phyloP scores from a whole-genome alignment of 768 basidiomycete species.

The Kwoniella dejecticola region DNA sequence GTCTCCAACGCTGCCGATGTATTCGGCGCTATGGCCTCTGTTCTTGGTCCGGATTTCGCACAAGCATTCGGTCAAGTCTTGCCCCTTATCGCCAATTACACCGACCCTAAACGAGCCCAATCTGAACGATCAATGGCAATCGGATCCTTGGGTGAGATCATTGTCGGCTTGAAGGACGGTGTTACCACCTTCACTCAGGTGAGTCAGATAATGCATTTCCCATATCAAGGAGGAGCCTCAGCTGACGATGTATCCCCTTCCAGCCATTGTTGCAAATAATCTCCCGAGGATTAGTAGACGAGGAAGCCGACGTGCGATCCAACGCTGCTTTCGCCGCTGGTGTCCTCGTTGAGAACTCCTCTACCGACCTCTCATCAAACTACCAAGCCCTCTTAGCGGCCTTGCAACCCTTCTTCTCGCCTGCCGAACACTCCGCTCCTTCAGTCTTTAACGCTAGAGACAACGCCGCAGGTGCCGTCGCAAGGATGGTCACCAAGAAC shows the following conservation, averaged over 20 bases:
- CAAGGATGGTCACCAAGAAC: slow-evolving; percentile 81
- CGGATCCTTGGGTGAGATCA: slow-evolving; percentile 92
- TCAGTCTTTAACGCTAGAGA: slow-evolving; percentile 82
- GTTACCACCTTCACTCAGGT: slow-evolving; percentile 75
- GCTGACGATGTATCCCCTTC: neutral
- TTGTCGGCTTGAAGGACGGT: slow-evolving; percentile 82
- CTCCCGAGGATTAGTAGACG: slow-evolving; percentile 76
- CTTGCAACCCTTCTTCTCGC: slow-evolving; percentile 77
- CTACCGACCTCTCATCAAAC: slow-evolving; percentile 76
- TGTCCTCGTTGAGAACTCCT: slow-evolving; percentile 82
- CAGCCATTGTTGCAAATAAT: slow-evolving; percentile 75
- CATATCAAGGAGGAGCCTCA: neutral
- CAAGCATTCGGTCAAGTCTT: slow-evolving; percentile 82
- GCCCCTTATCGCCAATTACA: slow-evolving; percentile 87
- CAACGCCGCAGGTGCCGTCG: slow-evolving; percentile 93
- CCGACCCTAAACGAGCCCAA: slow-evolving; percentile 79
- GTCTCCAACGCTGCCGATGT: slow-evolving; percentile 93
- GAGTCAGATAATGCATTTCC: slow-evolving; percentile 37
- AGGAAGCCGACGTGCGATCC: slow-evolving; percentile 89
- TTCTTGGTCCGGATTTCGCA: slow-evolving; percentile 80
- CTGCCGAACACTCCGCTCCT: slow-evolving; percentile 65
- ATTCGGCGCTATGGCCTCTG: slow-evolving; percentile 81
- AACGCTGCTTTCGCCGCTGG: slow-evolving; percentile 95
- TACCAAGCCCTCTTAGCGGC: slow-evolving; percentile 75
- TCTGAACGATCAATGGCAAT: slow-evolving; percentile 92